These are phyloP conservation scores for Cordyceps sp. DNA, from an alignment of 2,329 filamentous ascomycete genomes.

Conservation along the genomic window DNA sequence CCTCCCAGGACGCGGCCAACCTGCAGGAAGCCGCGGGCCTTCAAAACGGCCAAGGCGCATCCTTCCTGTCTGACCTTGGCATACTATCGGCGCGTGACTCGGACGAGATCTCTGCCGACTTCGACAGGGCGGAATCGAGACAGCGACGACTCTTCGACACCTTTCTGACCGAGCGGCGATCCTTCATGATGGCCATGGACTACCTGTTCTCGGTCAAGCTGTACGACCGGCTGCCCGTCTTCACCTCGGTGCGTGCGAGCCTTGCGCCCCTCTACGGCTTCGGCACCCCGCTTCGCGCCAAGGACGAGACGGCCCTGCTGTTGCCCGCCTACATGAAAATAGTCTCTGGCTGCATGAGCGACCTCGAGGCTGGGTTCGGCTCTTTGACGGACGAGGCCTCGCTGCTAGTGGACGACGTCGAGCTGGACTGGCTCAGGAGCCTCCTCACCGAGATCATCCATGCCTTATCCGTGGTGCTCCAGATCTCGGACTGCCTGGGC, in stretches of 20 bases:
- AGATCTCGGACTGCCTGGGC: conserved; percentile 45
- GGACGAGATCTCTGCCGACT: conserved; percentile 37
- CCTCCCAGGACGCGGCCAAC: conserved; percentile 62
- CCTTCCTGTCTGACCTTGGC: conserved; percentile 36
- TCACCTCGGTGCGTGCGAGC: conserved; percentile 9
- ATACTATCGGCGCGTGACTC: conserved; percentile 30
- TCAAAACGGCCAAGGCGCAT: conserved; percentile 39
- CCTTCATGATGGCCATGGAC: conserved; percentile 48
- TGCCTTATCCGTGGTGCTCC: conserved; percentile 55
- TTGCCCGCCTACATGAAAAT: conserved; percentile 30
- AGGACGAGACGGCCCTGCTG: conserved; percentile 24
- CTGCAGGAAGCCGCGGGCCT: conserved; percentile 57
- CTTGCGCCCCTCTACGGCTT: conserved; percentile 15
- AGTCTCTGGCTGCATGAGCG: conserved; percentile 29
- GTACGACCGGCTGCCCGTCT: conserved; percentile 21
- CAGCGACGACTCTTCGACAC: conserved; percentile 51
- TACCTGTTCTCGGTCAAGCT: conserved; percentile 31
- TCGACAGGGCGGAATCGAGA: conserved; percentile 45
- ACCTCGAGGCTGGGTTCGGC: conserved; percentile 29
- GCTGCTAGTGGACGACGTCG: conserved; percentile 33
- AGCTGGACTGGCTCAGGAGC: conserved; percentile 42
- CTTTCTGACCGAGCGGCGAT: conserved; percentile 56
- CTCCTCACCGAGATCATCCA: conserved; percentile 57
- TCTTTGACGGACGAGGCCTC: conserved; percentile 32
- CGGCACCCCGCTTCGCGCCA: conserved; percentile 8